These are phyloP conservation scores for Cryptomeria japonica DNA, from an alignment of 75 land plant species.

Conservation along the genomic window DNA sequence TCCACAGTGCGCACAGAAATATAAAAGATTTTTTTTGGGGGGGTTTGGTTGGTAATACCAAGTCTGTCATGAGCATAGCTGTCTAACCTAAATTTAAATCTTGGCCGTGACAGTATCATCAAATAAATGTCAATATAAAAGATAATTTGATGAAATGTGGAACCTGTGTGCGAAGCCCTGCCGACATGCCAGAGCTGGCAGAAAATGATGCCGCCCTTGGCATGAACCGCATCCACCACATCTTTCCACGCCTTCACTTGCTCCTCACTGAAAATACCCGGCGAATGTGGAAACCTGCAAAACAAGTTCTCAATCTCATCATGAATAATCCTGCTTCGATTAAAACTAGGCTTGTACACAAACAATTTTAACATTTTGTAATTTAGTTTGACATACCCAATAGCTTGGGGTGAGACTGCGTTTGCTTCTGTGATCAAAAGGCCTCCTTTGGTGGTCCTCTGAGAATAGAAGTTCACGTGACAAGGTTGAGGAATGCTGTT, in stretches of 20 bases:
- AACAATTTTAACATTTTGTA: no score
- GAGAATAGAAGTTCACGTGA: slow-evolving; percentile 7
- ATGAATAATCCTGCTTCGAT: background rate
- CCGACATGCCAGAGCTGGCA: no score
- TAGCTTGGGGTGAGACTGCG: slow-evolving; percentile 8
- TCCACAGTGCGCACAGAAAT: no score
- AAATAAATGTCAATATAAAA: no score
- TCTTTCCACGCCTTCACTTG: slow-evolving; percentile 76
- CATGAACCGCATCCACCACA: slow-evolving; percentile 72
- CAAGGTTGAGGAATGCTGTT: slow-evolving; percentile 18
- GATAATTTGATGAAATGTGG: background rate
- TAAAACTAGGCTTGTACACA: no score
- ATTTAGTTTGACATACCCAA: background rate
- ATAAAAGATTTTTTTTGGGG: background rate
- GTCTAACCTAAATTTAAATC: no score
- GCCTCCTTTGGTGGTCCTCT: slow-evolving; percentile 12
- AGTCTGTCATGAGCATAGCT: no score
- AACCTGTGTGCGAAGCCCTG: slow-evolving; percentile 40
- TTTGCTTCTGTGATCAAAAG: slow-evolving; percentile 25
- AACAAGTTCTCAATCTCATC: no score
- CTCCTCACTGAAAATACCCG: slow-evolving; percentile 63
- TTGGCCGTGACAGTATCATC: no score
- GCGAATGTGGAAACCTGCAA: slow-evolving; percentile 67
- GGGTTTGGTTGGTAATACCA: no score
- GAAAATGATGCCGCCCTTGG: slow-evolving; percentile 52